A percentile compares a stretch with the other conserved stretches of the same genome.
Conservation (phyloP, 1,139 yeast species). For the Taiozyma onychis region DNA sequence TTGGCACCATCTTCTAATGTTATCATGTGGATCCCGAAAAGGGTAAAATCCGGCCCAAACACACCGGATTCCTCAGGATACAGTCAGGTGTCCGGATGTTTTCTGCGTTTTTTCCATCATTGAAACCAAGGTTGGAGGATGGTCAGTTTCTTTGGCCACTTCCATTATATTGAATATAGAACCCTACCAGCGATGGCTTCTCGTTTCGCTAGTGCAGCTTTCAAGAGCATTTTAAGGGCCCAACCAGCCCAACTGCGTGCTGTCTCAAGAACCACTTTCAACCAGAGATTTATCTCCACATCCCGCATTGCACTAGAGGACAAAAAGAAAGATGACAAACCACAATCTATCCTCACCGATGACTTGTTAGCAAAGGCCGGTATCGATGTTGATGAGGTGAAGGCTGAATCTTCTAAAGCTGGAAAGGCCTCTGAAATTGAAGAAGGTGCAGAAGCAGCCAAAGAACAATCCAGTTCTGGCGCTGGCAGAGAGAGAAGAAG, state of each 20-base stretch:
- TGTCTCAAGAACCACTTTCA: neutral
- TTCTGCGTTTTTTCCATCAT: neutral
- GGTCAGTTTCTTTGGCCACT: neutral
- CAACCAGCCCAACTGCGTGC: neutral
- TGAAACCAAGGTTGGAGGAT: neutral
- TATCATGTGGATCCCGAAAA: constrained; percentile 1
- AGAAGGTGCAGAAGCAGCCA: constrained; percentile 14
- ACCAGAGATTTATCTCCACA: constrained; percentile 15
- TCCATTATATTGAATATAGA: neutral
- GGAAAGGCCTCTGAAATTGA: constrained; percentile 10
- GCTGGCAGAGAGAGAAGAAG: constrained; percentile 27
- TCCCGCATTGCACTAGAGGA: constrained; percentile 10
- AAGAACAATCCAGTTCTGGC: constrained; percentile 20
- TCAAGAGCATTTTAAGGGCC: neutral
- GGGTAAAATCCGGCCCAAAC: constrained; percentile 4
- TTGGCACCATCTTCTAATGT: too few relatives aligned
- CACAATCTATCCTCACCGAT: constrained; percentile 66
- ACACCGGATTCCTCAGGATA: too few relatives aligned
- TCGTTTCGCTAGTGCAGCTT: constrained; percentile 3
- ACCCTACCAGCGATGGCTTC: neutral
- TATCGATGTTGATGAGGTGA: constrained; percentile 45
- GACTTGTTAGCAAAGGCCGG: constrained; percentile 84
- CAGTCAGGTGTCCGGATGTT: neutral
- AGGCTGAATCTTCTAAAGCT: constrained; percentile 3
- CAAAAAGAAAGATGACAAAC: constrained; percentile 29